A percentile compares a stretch with the other conserved stretches of the same genome.
Conservation (phyloP, 352 stramenopile species). For the Phytophthora vignae region DNA sequence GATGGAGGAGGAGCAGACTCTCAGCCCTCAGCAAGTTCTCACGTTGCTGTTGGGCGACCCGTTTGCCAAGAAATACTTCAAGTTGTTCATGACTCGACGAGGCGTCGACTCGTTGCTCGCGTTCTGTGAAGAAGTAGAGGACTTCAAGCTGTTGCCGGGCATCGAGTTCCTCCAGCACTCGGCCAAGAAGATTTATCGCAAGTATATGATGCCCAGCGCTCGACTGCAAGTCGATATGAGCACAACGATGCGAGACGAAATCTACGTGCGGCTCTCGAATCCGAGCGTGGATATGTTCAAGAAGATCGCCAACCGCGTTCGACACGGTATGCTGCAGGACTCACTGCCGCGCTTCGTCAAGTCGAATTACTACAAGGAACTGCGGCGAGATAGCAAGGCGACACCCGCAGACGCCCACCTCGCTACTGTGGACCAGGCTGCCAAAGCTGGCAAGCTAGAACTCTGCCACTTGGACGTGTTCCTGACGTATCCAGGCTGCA, state of each 20-base stretch:
- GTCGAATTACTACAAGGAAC: slow-evolving; percentile 66
- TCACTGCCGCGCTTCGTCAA: slow-evolving; percentile 84
- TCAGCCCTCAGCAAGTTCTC: slow-evolving; percentile 62
- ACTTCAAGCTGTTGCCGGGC: slow-evolving; percentile 80
- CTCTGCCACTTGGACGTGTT: slow-evolving; percentile 78
- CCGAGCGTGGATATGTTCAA: slow-evolving; percentile 90
- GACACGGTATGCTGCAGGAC: slow-evolving; percentile 81
- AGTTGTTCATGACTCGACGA: slow-evolving; percentile 77
- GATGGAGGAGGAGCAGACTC: slow-evolving; percentile 41
- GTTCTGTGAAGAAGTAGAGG: slow-evolving; percentile 80
- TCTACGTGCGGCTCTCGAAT: slow-evolving; percentile 65
- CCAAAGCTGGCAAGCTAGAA: slow-evolving; percentile 80
- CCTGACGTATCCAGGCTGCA: slow-evolving; percentile 68
- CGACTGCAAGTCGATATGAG: slow-evolving; percentile 89
- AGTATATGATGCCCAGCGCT: slow-evolving; percentile 81
- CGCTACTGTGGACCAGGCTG: slow-evolving; percentile 62
- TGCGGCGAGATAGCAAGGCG: slow-evolving; percentile 65
- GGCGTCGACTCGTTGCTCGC: slow-evolving; percentile 72
- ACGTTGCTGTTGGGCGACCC: slow-evolving; percentile 57
- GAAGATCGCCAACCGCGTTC: slow-evolving; percentile 68
- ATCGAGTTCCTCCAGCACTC: slow-evolving; percentile 88
- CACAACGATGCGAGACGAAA: slow-evolving; percentile 81
- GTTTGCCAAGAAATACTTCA: slow-evolving; percentile 80
- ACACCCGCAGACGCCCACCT: slow-evolving; percentile 54
- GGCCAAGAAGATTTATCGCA: slow-evolving; percentile 88